These are phyloP conservation scores for Annulohypoxylon truncatum DNA, from an alignment of 2,329 filamentous ascomycete genomes.

Conservation along the genomic window DNA sequence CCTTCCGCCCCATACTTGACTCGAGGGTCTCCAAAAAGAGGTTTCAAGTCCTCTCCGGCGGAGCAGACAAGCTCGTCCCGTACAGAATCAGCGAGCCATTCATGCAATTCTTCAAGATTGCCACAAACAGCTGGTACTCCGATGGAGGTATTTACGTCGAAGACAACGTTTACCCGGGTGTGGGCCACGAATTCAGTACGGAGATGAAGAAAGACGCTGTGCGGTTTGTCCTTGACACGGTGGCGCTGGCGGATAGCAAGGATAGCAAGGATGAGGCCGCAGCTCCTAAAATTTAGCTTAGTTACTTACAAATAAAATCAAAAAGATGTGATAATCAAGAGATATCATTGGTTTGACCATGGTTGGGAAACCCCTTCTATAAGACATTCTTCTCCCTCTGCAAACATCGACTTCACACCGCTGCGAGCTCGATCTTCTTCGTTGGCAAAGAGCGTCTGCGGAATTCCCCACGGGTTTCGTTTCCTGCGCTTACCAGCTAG, in stretches of 20 bases:
- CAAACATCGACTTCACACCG: slow-evolving; percentile 52
- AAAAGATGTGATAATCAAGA: neutral
- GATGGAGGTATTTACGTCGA: slow-evolving; percentile 68
- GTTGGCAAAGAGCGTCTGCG: slow-evolving; percentile 58
- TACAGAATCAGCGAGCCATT: slow-evolving; percentile 71
- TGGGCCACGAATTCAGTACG: slow-evolving; percentile 75
- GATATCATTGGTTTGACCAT: slow-evolving; percentile 49
- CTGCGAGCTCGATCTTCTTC: slow-evolving; percentile 52
- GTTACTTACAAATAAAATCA: slow-evolving; percentile 7
- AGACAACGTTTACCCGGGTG: slow-evolving; percentile 74
- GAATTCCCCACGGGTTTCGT: slow-evolving; percentile 62
- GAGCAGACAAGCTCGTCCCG: slow-evolving; percentile 77
- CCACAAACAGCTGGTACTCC: slow-evolving; percentile 63
- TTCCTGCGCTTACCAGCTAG: slow-evolving; percentile 61
- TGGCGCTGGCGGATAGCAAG: slow-evolving; percentile 51
- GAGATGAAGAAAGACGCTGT: slow-evolving; percentile 76
- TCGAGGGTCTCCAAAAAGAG: slow-evolving; percentile 68
- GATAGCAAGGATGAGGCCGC: slow-evolving; percentile 44
- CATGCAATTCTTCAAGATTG: slow-evolving; percentile 69
- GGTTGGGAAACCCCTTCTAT: slow-evolving; percentile 54
- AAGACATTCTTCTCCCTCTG: slow-evolving; percentile 56
- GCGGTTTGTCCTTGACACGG: slow-evolving; percentile 67
- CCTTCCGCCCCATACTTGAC: slow-evolving; percentile 60
- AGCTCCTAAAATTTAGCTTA: slow-evolving; percentile 45
- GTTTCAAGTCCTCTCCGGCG: slow-evolving; percentile 73